Evolutionary conservation across 352 stramenopile species (phyloP), one percentile per base, ranked within the genome.

Genomic region (Saprolegnia diclina): DNA sequence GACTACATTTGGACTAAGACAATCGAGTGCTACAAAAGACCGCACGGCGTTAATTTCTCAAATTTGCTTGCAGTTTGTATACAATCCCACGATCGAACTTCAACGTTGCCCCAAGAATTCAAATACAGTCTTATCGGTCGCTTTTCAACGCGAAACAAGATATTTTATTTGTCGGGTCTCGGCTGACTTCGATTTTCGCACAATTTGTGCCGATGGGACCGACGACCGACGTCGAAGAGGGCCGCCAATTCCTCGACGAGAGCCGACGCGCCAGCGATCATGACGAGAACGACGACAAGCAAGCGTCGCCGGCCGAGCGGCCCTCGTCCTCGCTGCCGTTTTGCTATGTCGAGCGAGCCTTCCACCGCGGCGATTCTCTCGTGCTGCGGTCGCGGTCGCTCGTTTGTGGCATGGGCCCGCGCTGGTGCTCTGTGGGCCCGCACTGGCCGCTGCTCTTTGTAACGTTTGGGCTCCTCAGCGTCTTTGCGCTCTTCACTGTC

Each of bases 361-460:
- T 69, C 22, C 63, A 69, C 37, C 63, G 63, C 7, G 63, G 63
- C 44, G 52, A 59, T 4, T 69, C 63, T 3, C 45, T 69, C 38
- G 63, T 69, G 21, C 19, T 69, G 11, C 63, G 63, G 19, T 61
- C 63, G 32, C 53, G 45, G 10, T 26, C 22, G 16, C 16, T 52
- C n/a, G 37, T 69, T 16, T 69, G 63, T 59, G 63, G 63, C 29
- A 37, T 67, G 22, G 62, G 62, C 22, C 62, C 62, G 9, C 37
- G 62, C 16, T 67, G 62, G 45, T 92, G 84, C 54, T 75, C 90
- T 48, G 74, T 93, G 26, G 85, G 85, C 21, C 85, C 85, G 38
- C 85, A 93, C 72, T 91, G 85, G 83, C 85, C 83, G 72, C 72
- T 92, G 65, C 88, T 94, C 77, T 52, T 76, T 22, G 65, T 72